phyloP scores from a whole-genome alignment of 768 basidiomycete species.

The Tylopilus sp. region DNA sequence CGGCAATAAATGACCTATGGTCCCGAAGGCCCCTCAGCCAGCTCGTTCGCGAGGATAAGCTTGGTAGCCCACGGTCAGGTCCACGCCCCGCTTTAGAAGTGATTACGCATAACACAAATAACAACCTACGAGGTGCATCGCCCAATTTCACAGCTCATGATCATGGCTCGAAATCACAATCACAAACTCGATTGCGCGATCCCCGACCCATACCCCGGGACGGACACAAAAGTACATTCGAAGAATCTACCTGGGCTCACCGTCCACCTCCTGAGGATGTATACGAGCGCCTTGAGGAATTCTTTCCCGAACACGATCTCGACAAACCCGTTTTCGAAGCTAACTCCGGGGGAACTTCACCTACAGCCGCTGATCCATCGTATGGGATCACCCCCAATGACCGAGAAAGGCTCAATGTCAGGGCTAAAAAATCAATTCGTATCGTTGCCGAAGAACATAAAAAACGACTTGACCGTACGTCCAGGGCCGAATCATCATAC shows the following conservation, averaged over 20 bases:
- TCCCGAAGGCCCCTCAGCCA: conserved; percentile 32
- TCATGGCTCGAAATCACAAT: conserved; percentile 12
- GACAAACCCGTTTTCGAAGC: conserved; percentile 95
- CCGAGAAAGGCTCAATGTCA: conserved; percentile 40
- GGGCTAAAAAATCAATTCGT: conserved; percentile 88
- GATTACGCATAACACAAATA: conserved; percentile 21
- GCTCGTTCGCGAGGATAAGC: conserved; percentile 20
- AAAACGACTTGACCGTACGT: conserved; percentile 67
- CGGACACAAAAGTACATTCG: conserved; percentile 48
- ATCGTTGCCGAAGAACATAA: conserved; percentile 89
- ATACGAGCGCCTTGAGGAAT: conserved; percentile 87
- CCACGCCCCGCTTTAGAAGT: conserved; percentile 32
- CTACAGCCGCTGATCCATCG: conserved; percentile 56
- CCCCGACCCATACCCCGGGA: conserved; percentile 24
- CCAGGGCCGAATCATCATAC: conserved; percentile 53
- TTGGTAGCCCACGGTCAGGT: conserved; percentile 15
- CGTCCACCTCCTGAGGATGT: conserved; percentile 92
- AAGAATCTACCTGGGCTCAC: conserved; percentile 79
- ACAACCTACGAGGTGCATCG: conserved; percentile 11
- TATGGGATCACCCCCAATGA: conserved; percentile 36
- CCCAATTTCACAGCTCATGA: conserved; percentile 21
- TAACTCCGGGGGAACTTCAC: conserved; percentile 73
- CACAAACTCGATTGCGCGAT: conserved; percentile 15
- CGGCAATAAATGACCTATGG: conserved; percentile 30
- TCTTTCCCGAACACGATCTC: conserved; percentile 94